These are phyloP conservation scores for Trifolium fragiferum DNA, from an alignment of 306 rosid species.

Conservation along the genomic window DNA sequence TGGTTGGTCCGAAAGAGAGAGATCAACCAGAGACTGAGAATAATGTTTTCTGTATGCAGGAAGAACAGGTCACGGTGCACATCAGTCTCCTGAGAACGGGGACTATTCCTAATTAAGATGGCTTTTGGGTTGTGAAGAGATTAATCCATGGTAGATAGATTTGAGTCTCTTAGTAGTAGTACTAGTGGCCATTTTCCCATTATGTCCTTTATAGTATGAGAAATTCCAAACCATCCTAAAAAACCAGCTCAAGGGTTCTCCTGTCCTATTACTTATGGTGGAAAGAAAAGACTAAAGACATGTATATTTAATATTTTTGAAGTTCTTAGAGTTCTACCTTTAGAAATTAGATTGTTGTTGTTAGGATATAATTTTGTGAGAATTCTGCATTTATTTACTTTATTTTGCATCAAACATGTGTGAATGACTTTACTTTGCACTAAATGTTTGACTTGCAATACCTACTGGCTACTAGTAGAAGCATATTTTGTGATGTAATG, in stretches of 20 bases:
- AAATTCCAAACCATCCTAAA: constrained; percentile 14
- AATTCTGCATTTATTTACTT: constrained; percentile 15
- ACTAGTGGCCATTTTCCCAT: constrained; percentile 47
- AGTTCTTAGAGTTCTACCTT: constrained; percentile 9
- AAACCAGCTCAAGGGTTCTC: constrained; percentile 5
- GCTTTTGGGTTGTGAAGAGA: constrained; percentile 37
- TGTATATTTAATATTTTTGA: constrained; percentile 26
- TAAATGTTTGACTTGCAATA: neutral
- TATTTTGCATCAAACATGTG: constrained; percentile 46
- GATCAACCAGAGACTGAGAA: constrained; percentile 34
- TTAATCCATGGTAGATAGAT: constrained; percentile 60
- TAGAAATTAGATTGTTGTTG: neutral
- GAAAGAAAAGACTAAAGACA: constrained; percentile 30
- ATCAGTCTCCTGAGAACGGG: constrained; percentile 82
- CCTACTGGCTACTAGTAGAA: neutral
- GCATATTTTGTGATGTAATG: neutral
- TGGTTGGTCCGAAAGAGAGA: neutral
- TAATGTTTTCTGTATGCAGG: constrained; percentile 50
- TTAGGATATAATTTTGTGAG: neutral
- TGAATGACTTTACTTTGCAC: neutral
- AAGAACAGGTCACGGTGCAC: constrained; percentile 59
- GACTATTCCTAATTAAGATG: constrained; percentile 62
- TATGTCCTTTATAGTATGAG: constrained; percentile 49
- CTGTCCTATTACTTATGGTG: constrained; percentile 27
- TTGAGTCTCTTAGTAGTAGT: constrained; percentile 49